Conservation (phyloP, 2,329 filamentous ascomycete genomes). For the Raffaelea arxii region DNA sequence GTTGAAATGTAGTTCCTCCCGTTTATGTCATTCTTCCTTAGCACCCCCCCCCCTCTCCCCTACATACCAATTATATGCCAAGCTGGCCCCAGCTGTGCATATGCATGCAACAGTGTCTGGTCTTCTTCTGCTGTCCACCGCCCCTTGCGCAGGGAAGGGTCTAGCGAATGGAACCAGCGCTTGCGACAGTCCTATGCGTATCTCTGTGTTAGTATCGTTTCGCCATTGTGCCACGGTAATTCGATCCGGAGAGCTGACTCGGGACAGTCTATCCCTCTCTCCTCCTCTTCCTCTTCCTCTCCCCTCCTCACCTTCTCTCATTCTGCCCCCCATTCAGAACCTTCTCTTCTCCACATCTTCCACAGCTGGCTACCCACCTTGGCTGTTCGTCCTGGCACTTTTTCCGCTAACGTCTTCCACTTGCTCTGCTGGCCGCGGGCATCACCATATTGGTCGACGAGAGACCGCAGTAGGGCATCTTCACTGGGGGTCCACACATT, state of each 20-base stretch:
- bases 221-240: too few species aligned
- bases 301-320: too few species aligned
- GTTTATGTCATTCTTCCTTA: too few species aligned
- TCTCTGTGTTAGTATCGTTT: neutral
- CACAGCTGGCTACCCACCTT: too few species aligned
- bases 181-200: slow-evolving; percentile 6
- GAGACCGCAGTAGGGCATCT: neutral
- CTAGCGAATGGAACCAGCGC: slow-evolving; percentile 7
- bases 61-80: slow-evolving; percentile 1
- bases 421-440: neutral
- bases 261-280: too few species aligned
- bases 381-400: neutral
- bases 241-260: too few species aligned
- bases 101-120: slow-evolving; percentile 2
- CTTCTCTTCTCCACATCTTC: too few species aligned
- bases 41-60: too few species aligned
- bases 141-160: slow-evolving; percentile 3
- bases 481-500: neutral
- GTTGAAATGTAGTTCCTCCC: too few species aligned
- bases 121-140: slow-evolving; percentile 7
- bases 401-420: neutral
- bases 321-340: too few species aligned
- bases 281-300: too few species aligned
- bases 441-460: neutral
- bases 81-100: neutral